A percentile compares a stretch with the other conserved stretches of the same genome.
These are phyloP conservation scores for Xylaria longipes DNA, from an alignment of 495 filamentous ascomycete genomes.

Conservation along the genomic window DNA sequence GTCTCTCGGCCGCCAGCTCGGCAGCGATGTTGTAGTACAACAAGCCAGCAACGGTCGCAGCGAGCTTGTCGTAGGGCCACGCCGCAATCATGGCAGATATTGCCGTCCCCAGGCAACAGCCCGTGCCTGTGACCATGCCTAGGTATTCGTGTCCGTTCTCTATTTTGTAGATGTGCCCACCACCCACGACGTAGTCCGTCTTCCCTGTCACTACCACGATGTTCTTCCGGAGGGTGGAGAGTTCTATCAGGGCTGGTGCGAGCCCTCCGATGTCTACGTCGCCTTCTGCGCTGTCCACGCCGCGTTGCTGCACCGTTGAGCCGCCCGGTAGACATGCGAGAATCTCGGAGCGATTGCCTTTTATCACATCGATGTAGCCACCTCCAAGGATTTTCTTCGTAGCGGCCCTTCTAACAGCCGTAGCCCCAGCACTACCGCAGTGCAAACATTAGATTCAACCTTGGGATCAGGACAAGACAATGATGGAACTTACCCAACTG, in stretches of 20 bases:
- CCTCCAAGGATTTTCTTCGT: conserved; percentile 73
- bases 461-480: not conserved
- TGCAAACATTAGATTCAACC: not conserved
- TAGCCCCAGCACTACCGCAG: conserved; percentile 70
- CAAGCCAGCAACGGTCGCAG: conserved; percentile 69
- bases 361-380: conserved; percentile 86
- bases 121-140: conserved; percentile 84
- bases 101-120: conserved; percentile 83
- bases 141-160: conserved; percentile 80
- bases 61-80: conserved; percentile 66
- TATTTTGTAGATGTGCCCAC: conserved; percentile 67
- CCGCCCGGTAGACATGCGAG: conserved; percentile 72
- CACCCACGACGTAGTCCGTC: conserved; percentile 81
- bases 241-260: conserved; percentile 63
- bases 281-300: conserved; percentile 81
- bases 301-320: conserved; percentile 68
- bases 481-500: conserved; percentile 67
- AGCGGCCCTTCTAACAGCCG: conserved; percentile 70
- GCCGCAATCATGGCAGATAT: conserved; percentile 75
- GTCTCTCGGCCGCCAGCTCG: conserved; percentile 68
- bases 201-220: conserved; percentile 87
- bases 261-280: conserved; percentile 61
- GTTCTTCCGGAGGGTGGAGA: conserved; percentile 72
- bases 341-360: conserved; percentile 95
- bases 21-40: conserved; percentile 87